Evolutionary conservation across 371 early-diverging fungal genomes (phyloP).

Genomic region (Mucor circinelloides): DNA sequence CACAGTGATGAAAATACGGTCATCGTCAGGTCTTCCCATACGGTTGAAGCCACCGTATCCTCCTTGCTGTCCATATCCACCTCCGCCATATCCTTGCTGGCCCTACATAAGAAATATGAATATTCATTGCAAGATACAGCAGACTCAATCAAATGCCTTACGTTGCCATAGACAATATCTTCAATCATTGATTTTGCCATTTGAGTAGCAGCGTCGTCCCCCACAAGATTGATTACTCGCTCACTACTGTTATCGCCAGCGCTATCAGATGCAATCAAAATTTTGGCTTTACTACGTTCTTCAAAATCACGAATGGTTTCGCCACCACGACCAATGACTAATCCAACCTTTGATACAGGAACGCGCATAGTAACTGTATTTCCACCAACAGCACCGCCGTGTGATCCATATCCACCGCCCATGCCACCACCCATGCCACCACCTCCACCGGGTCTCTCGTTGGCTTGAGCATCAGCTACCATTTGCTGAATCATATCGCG

Average conservation of each 20-base stretch:
- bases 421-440: constrained; percentile 9
- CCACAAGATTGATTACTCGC: constrained; percentile 72
- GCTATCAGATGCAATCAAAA: constrained; percentile 78
- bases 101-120: neutral
- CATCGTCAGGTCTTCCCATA: constrained; percentile 33
- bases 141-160: neutral
- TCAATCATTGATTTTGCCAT: constrained; percentile 76
- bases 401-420: constrained; percentile 10
- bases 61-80: neutral
- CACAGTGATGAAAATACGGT: constrained; percentile 62
- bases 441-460: constrained; percentile 29
- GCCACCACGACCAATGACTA: constrained; percentile 89
- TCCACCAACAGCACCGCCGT: constrained; percentile 20
- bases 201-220: constrained; percentile 72
- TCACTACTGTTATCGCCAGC: constrained; percentile 55
- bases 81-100: neutral
- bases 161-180: constrained; percentile 64
- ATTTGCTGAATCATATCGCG: constrained; percentile 61
- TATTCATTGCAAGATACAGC: neutral
- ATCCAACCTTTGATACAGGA: constrained; percentile 77
- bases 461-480: constrained; percentile 45
- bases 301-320: constrained; percentile 89
- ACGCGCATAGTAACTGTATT: constrained; percentile 54
- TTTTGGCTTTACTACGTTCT: constrained; percentile 77
- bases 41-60: constrained; percentile 18